Conservation (phyloP, 768 basidiomycete genomes). For the Agrocybe pediades region DNA sequence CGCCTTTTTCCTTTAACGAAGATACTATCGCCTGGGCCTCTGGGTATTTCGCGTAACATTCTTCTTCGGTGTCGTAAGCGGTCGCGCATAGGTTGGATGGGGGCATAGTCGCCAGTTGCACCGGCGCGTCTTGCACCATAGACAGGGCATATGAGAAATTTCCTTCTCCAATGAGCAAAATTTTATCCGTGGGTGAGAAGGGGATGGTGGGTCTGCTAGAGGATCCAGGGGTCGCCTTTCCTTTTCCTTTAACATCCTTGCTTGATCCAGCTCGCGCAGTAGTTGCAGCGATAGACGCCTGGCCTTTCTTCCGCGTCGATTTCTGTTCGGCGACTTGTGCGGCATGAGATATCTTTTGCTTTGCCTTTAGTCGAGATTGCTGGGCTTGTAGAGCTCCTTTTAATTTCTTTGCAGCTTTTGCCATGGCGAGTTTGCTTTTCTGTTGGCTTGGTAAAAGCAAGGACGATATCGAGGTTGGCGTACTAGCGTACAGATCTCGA, state of each 20-base stretch:
- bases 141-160: slow-evolving; percentile 92
- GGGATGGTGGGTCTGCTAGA: slow-evolving; percentile 56
- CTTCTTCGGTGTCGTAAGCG: slow-evolving; percentile 77
- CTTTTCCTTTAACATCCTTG: slow-evolving; percentile 32
- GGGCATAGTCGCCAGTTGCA: slow-evolving; percentile 52
- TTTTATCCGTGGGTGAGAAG: slow-evolving; percentile 62
- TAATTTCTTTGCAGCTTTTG: slow-evolving; percentile 55
- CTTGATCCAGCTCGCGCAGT: not conserved
- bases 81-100: slow-evolving; percentile 80
- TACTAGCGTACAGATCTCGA: not conserved
- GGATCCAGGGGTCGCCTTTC: slow-evolving; percentile 28
- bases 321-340: slow-evolving; percentile 55
- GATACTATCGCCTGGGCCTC: slow-evolving; percentile 63
- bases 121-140: slow-evolving; percentile 53
- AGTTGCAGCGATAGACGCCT: slow-evolving; percentile 6
- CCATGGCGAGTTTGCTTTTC: slow-evolving; percentile 37
- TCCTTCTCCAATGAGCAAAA: slow-evolving; percentile 88
- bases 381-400: slow-evolving; percentile 72
- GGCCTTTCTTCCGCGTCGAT: slow-evolving; percentile 30
- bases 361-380: slow-evolving; percentile 64
- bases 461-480: not conserved
- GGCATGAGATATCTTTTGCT: slow-evolving; percentile 54
- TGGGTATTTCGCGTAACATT: slow-evolving; percentile 83
- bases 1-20: slow-evolving; percentile 58
- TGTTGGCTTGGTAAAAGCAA: not conserved